Evolutionary conservation across 495 filamentous ascomycete genomes (phyloP).

Genomic region (Penicillium cataractarum): DNA sequence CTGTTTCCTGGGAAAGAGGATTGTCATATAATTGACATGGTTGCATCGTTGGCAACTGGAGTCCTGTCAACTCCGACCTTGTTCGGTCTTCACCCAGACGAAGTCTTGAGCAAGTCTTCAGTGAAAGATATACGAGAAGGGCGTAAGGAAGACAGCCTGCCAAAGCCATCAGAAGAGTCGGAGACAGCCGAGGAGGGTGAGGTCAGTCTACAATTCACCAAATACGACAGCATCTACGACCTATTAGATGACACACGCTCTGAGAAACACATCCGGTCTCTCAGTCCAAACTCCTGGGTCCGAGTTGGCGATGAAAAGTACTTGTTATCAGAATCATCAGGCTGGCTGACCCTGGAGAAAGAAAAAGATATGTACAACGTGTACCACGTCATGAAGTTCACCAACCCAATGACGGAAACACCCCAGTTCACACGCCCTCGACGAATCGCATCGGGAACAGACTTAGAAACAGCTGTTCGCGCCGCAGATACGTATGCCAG

Average conservation of each 20-base stretch:
- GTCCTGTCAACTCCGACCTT: slow-evolving; percentile 89
- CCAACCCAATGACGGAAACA: slow-evolving; percentile 24
- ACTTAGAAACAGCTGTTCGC: slow-evolving; percentile 73
- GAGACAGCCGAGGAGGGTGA: slow-evolving; percentile 25
- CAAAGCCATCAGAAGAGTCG: background rate
- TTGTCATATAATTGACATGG: slow-evolving; percentile 98
- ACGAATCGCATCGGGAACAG: slow-evolving; percentile 58
- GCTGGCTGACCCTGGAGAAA: slow-evolving; percentile 65
- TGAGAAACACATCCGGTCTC: slow-evolving; percentile 74
- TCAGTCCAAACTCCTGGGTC: slow-evolving; percentile 82
- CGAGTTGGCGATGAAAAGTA: slow-evolving; percentile 65
- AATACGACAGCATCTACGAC: slow-evolving; percentile 88
- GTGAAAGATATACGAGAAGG: slow-evolving; percentile 59
- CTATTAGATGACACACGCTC: slow-evolving; percentile 79
- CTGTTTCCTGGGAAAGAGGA: slow-evolving; percentile 78
- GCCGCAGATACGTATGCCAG: slow-evolving; percentile 81
- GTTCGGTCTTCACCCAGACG: slow-evolving; percentile 89
- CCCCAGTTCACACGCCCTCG: slow-evolving; percentile 63
- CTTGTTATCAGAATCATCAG: slow-evolving; percentile 56
- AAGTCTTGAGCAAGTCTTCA: slow-evolving; percentile 67
- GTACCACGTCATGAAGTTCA: slow-evolving; percentile 40
- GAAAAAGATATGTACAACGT: slow-evolving; percentile 33
- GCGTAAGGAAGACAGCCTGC: slow-evolving; percentile 7
- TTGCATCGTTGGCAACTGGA: slow-evolving; percentile 75
- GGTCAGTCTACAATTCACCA: slow-evolving; percentile 63